Evolutionary conservation across 2,329 filamentous ascomycete species (phyloP), one percentile per base, ranked within the genome.

Genomic region (Huntiella moniliformis): DNA sequence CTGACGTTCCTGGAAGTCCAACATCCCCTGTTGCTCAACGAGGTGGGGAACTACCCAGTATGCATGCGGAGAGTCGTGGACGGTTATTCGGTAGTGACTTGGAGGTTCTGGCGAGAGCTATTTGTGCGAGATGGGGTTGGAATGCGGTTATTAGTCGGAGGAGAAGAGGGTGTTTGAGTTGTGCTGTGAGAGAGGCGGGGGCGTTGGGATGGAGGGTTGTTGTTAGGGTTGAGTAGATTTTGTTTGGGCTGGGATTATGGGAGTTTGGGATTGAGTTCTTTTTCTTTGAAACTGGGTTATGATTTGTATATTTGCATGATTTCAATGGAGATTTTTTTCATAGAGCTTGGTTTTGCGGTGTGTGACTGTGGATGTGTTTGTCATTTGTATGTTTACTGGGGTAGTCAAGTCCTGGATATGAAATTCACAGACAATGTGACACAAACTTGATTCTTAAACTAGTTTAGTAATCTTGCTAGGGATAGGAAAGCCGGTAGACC

Each of bases 91-190:
- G 72, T 1, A 78, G 73, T 10, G 75, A 79, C 53, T 64, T 81
- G 56, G 79, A 85, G 59, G 68, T 86, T 6, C 61, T 87, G 44
- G 78, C 77, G 1, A 66, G 82, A 42, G 80, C 81, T 1, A 67
- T 83, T 52, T 87, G 82, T 56, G 77, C 81, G 1, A 75, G 82
- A 55, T 74, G 71, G 53, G 82, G 82, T 2, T 78, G 77, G 67
- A 80, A 85, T 56, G 81, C 82, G 16, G 57, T 87, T 13, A 67
- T 87, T 51, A 82, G 77, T 50, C 67, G 79, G 44, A 66, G 69
- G 35, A 71, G 74, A 52, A 67, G 79, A 50, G 80, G 78, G 0
- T 88, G 82, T 56, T 59, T 87, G 33, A 71, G 73, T 3, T 88
- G 82, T 59, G 79, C 79, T 36, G 73, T 88, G 38, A 69, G 82